Conservation (phyloP, 495 filamentous ascomycete species). For the Penicillium paxilli region DNA sequence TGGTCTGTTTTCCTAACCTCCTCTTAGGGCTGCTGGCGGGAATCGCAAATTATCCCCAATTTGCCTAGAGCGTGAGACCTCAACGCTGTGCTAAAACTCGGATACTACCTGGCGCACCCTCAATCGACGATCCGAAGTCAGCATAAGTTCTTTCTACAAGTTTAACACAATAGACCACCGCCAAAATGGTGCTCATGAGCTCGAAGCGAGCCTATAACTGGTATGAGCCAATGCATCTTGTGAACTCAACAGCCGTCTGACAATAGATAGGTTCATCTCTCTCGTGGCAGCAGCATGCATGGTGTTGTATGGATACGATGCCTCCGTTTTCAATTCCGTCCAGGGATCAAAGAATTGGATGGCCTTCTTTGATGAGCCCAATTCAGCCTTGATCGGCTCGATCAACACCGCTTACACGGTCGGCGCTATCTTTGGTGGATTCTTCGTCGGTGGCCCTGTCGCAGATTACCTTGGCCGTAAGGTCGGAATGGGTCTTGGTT, state of each 20-base stretch:
- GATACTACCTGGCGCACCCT: background rate
- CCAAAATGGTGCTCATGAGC: constrained; percentile 19
- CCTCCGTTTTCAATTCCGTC: constrained; percentile 64
- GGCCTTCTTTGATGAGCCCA: constrained; percentile 56
- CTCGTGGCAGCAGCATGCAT: constrained; percentile 64
- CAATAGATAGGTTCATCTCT: constrained; percentile 55
- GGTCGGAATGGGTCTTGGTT: constrained; percentile 57
- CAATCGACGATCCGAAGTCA: background rate
- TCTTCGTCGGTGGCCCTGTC: constrained; percentile 57
- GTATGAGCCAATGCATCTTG: constrained; percentile 10
- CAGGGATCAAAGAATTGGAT: constrained; percentile 61
- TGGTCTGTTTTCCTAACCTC: background rate
- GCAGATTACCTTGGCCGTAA: constrained; percentile 60
- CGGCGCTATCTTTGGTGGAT: constrained; percentile 62
- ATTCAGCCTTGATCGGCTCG: constrained; percentile 50
- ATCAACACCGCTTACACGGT: constrained; percentile 66
- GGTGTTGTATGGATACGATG: constrained; percentile 68
- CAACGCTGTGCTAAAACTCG: background rate
- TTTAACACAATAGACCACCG: background rate
- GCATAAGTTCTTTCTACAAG: background rate
- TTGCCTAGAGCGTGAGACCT: background rate
- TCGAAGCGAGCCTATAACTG: constrained; percentile 42
- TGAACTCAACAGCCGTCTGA: background rate
- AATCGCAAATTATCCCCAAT: background rate
- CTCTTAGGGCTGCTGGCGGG: background rate